Base-by-base conservation (phyloP, 371 early-diverging fungal genomes). In the Furculomyces boomerangus region DNA sequence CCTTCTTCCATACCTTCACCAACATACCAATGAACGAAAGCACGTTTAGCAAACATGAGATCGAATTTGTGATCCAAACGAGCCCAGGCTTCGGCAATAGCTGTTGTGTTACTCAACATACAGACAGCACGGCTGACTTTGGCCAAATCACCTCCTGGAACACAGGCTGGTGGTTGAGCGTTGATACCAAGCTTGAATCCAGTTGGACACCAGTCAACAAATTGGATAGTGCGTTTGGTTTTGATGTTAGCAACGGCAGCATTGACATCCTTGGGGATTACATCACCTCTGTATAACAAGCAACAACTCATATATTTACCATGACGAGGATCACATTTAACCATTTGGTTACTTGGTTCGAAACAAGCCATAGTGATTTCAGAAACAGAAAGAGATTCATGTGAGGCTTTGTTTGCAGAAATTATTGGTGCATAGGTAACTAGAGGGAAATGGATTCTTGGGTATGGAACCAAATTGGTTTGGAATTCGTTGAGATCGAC, bases 21-120 rank as follows among this genome's bases (percentile, higher is more conserved):
- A 59, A 93, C 94, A 73, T 90, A 93, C 94, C 94, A 93, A 81
- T 93, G 94, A 57, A 93, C 94, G 68, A 93, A 93, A 66, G 93
- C 94, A 69, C 94, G 85, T 81, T 92, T 93, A 74, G 86, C 85
- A 78, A 88, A 93, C 94, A 92, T 93, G 57, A 90, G 76, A 65
- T 87, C 88, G 69, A 93, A 93, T 85, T 92, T 92, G 76, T 88
- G 81, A 73, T 93, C 87, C 56, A 93, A 77, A 67, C 90, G 84
- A 63, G 81, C 78, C 94, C 94, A 93, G 61, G 94, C 93, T 71
- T 91, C 91, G 57, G 87, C 85, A 64, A 93, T 93, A 60, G 92
- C 91, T 45, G 93, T 93, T 66, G 94, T 93, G 83, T 92, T 92
- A 72, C 81, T 80, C 65, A 93, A 71, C 77, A 88, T 81, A 81